A percentile compares a stretch with the other conserved stretches of the same genome.
Evolutionary conservation across 495 filamentous ascomycete species (phyloP).

Genomic region (Pyrenula massariospora): DNA sequence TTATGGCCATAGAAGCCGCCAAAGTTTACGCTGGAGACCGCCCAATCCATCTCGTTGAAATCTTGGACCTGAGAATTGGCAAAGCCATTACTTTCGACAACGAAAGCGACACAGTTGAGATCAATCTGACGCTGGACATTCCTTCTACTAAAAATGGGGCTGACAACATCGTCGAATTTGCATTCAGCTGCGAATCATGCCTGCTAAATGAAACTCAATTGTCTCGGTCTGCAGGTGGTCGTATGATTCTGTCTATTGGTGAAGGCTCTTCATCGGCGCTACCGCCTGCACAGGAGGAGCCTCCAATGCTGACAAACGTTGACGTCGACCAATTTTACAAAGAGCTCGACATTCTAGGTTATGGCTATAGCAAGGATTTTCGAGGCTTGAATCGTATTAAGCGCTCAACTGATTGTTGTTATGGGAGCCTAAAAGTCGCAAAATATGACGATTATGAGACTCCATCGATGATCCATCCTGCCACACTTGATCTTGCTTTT

Average conservation of each 20-base stretch:
- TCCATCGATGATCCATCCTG: conserved; percentile 13
- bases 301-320: conserved; percentile 4
- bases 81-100: conserved; percentile 30
- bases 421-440: conserved; percentile 4
- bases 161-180: background rate
- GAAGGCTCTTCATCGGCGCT: conserved; percentile 1
- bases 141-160: background rate
- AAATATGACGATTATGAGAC: background rate
- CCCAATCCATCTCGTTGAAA: conserved; percentile 2
- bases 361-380: conserved; percentile 13
- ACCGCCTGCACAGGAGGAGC: background rate
- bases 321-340: conserved; percentile 14
- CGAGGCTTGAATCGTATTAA: conserved; percentile 3
- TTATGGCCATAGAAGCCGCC: conserved; percentile 16
- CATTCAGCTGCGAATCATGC: background rate
- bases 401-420: conserved; percentile 1
- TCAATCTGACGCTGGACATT: conserved; percentile 20
- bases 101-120: conserved; percentile 20
- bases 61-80: conserved; percentile 14
- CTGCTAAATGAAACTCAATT: background rate
- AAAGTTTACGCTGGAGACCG: conserved; percentile 2
- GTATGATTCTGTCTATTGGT: background rate
- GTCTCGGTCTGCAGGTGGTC: background rate
- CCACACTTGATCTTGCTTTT: conserved; percentile 17
- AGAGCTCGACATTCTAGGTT: conserved; percentile 9